Evolutionary conservation across 2,329 filamentous ascomycete species (phyloP).

Genomic region (Cladobotryum protrusum): DNA sequence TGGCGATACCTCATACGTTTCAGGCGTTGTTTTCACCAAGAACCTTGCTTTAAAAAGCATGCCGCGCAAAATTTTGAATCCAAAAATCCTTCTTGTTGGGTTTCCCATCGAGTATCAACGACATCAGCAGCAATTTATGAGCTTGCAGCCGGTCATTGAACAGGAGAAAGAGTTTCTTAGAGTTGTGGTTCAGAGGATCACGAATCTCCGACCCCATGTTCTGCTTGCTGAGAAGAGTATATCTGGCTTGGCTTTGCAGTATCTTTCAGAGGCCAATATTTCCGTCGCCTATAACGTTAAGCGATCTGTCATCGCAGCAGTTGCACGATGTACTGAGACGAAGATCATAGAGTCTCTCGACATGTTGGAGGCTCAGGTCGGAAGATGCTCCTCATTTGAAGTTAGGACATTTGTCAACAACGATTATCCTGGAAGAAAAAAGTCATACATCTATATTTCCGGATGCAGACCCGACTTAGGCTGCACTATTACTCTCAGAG

Average conservation of each 20-base stretch:
- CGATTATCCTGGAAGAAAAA: constrained; percentile 66
- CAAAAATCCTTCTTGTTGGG: constrained; percentile 84
- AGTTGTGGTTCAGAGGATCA: constrained; percentile 87
- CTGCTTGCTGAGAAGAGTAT: constrained; percentile 91
- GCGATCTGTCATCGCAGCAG: constrained; percentile 87
- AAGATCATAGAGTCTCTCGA: constrained; percentile 92
- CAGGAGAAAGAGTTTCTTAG: constrained; percentile 92
- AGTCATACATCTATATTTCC: constrained; percentile 93
- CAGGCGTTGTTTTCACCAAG: constrained; percentile 94
- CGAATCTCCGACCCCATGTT: constrained; percentile 75
- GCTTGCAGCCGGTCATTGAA: constrained; percentile 89
- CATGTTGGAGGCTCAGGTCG: constrained; percentile 69
- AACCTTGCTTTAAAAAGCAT: constrained; percentile 96
- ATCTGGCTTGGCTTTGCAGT: constrained; percentile 82
- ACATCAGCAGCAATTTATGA: constrained; percentile 89
- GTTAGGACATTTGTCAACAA: constrained; percentile 91
- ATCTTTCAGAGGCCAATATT: constrained; percentile 81
- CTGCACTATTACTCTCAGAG: constrained; percentile 88
- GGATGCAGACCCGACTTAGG: constrained; percentile 85
- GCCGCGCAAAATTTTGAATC: constrained; percentile 76
- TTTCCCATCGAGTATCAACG: constrained; percentile 95
- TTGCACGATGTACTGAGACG: constrained; percentile 85
- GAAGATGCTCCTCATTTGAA: constrained; percentile 80
- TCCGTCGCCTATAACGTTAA: constrained; percentile 97
- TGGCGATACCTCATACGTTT: constrained; percentile 91